Evolutionary conservation across 108 stramenopile species (phyloP).

Genomic region (Epithemia pelagica): DNA sequence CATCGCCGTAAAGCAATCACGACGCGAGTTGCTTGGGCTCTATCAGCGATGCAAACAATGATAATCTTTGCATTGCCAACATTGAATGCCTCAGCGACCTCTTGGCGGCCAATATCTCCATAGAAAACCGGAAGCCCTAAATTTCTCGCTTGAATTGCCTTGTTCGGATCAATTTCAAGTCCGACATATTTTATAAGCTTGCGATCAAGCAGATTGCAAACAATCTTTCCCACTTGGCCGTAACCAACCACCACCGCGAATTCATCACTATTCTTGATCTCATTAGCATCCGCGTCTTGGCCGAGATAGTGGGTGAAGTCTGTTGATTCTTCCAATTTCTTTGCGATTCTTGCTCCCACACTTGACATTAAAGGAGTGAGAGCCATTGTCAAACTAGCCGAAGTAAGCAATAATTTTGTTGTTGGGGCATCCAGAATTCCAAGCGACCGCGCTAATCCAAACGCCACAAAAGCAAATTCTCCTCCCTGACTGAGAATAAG

Average conservation of each 20-base stretch:
- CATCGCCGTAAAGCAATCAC: constrained; percentile 84
- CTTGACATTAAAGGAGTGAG: constrained; percentile 80
- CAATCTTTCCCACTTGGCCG: constrained; percentile 90
- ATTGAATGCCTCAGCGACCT: constrained; percentile 89
- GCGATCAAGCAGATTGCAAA: constrained; percentile 89
- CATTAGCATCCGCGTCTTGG: constrained; percentile 81
- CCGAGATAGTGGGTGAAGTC: constrained; percentile 88
- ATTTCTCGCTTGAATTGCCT: constrained; percentile 90
- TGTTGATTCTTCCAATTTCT: constrained; percentile 72
- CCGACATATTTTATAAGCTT: constrained; percentile 92
- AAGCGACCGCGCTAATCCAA: constrained; percentile 83
- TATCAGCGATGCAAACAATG: constrained; percentile 88
- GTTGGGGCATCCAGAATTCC: constrained; percentile 69
- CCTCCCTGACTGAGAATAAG: constrained; percentile 91
- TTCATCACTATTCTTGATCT: constrained; percentile 82
- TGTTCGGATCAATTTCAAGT: constrained; percentile 89
- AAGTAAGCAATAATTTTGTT: constrained; percentile 86
- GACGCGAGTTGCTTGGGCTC: constrained; percentile 79
- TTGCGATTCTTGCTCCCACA: constrained; percentile 58
- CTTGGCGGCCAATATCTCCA: constrained; percentile 90
- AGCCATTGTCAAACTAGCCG: constrained; percentile 95
- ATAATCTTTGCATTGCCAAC: constrained; percentile 90
- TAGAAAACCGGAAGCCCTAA: constrained; percentile 92
- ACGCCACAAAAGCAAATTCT: constrained; percentile 97
- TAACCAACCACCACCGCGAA: constrained; percentile 95